A percentile compares a stretch with the other conserved stretches of the same genome.
These are phyloP conservation scores for Suillus occidentalis DNA, from an alignment of 768 basidiomycete genomes.

Conservation along the genomic window DNA sequence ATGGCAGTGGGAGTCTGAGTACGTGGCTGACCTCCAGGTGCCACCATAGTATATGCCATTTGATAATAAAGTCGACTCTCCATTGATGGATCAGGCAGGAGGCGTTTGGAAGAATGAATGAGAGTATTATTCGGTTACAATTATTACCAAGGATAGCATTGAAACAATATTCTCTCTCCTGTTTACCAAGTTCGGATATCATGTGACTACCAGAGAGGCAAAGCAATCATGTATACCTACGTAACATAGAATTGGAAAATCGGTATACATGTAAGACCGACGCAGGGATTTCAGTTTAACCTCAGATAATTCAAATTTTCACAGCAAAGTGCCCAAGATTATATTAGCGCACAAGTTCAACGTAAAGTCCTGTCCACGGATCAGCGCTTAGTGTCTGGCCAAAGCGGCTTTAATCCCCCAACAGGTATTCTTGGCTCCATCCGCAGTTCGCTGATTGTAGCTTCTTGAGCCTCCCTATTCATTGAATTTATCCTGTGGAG, in stretches of 20 bases:
- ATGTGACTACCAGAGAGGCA: neutral
- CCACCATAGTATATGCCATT: conserved; percentile 23
- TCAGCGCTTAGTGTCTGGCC: neutral
- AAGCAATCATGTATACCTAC: neutral
- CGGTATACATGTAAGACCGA: neutral
- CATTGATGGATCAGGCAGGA: neutral
- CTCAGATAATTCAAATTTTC: neutral
- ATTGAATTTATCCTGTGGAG: neutral
- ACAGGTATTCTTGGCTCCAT: neutral
- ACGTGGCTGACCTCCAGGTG: conserved; percentile 22
- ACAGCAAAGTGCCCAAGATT: neutral
- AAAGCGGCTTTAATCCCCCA: neutral
- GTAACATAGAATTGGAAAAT: neutral
- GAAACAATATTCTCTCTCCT: too few relatives aligned
- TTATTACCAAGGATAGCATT: neutral
- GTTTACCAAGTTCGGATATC: neutral
- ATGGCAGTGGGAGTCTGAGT: neutral
- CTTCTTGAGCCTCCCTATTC: neutral
- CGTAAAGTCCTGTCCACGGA: neutral
- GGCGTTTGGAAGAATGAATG: neutral
- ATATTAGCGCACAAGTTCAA: neutral
- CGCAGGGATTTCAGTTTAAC: neutral
- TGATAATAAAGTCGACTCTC: neutral
- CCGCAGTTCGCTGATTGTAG: neutral
- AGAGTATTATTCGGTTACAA: neutral